Evolutionary conservation across 129 eudicot genomes (phyloP).

Genomic region (Tanacetum coccineum): DNA sequence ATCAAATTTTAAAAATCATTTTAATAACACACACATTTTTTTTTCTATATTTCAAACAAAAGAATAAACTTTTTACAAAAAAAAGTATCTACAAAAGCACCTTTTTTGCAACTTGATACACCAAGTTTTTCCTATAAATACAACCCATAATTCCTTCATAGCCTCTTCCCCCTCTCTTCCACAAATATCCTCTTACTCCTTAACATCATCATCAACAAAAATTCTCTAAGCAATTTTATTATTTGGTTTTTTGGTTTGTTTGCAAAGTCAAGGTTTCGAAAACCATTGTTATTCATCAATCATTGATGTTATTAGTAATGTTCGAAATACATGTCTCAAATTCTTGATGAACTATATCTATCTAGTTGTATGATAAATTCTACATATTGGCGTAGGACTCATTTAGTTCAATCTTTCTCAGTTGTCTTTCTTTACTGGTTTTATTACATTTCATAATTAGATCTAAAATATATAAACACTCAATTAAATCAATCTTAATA

Average conservation of each 20-base stretch:
- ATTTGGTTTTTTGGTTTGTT: background rate
- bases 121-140: constrained; percentile 48
- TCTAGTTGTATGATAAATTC: constrained; percentile 87
- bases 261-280: background rate
- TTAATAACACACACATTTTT: too few relatives aligned
- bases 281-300: background rate
- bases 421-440: constrained; percentile 97
- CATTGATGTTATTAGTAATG: constrained; percentile 61
- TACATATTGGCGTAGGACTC: constrained; percentile 76
- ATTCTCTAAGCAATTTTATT: background rate
- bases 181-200: constrained; percentile 9
- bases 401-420: constrained; percentile 85
- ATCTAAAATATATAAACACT: constrained; percentile 14
- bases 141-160: constrained; percentile 27
- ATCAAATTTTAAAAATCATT: too few relatives aligned
- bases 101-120: constrained; percentile 22
- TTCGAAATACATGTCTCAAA: constrained; percentile 83
- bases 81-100: constrained; percentile 4
- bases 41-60: background rate
- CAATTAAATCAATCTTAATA: too few relatives aligned
- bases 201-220: constrained; percentile 19
- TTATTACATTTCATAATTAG: constrained; percentile 49
- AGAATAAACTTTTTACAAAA: background rate
- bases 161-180: constrained; percentile 43
- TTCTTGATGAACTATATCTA: constrained; percentile 61